These are phyloP conservation scores for Helenozyma rhizophorensis DNA, from an alignment of 805 yeast genomes.

Conservation along the genomic window DNA sequence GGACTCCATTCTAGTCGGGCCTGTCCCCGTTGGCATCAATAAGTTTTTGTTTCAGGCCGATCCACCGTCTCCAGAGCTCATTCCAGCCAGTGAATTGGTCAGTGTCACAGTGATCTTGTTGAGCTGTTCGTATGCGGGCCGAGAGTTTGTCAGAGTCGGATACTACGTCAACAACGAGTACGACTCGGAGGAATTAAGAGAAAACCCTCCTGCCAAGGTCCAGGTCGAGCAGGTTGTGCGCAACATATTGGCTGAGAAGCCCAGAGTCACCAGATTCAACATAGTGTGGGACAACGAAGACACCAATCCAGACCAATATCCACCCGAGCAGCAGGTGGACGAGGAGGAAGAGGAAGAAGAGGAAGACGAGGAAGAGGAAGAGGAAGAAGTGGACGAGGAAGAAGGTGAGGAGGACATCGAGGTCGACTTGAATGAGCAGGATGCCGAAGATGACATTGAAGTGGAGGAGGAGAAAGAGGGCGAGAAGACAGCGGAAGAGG, in stretches of 20 bases:
- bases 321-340: constrained; percentile 61
- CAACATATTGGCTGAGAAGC: constrained; percentile 93
- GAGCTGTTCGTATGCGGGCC: constrained; percentile 88
- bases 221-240: constrained; percentile 93
- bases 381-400: constrained; percentile 17
- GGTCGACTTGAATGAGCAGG: constrained; percentile 8
- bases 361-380: constrained; percentile 25
- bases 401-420: constrained; percentile 16
- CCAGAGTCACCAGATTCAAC: constrained; percentile 93
- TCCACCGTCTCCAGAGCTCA: constrained; percentile 93
- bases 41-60: constrained; percentile 91
- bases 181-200: constrained; percentile 87
- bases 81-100: constrained; percentile 93
- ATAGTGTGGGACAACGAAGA: constrained; percentile 91
- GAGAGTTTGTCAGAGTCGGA: constrained; percentile 96
- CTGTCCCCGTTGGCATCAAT: constrained; percentile 96
- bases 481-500: constrained; percentile 5
- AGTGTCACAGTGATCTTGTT: constrained; percentile 90
- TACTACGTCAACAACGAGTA: constrained; percentile 97
- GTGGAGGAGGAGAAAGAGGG: constrained; percentile 2
- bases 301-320: constrained; percentile 60
- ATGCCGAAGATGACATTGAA: constrained; percentile 11
- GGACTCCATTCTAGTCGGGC: constrained; percentile 96
- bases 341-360: constrained; percentile 43
- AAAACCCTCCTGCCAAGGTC: constrained; percentile 89